Base-by-base conservation (phyloP, 2,329 filamentous ascomycete genomes). In the Verticillium klebahnii region DNA sequence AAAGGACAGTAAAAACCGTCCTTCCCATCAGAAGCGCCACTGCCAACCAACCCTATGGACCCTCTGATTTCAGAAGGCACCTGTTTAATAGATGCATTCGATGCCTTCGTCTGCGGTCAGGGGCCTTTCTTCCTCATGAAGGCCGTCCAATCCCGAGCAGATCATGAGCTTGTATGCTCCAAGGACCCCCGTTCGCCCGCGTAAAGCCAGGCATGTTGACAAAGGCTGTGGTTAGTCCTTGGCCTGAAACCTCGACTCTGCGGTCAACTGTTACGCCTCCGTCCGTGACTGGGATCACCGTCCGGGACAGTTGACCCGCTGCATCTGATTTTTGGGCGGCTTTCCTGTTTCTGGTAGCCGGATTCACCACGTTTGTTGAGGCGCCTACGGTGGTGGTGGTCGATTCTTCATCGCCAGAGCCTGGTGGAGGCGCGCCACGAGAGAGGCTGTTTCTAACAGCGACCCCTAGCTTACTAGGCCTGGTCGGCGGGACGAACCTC, bases 91-190 rank as follows among this genome's bases (percentile, higher is more conserved):
- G 34, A 14, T 36, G 34, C 40, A 8, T 50, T 50, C 40, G 17
- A 50, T 23, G 2, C 19, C 23, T 34, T 29, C 29, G 29, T 29
- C 29, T 5, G 29, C 29, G 17, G 9, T 34, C 15, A 11, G 11
- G 25, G 5, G 23, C 15, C 6, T 29, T 11, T 11, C 25, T 11
- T 25, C 23, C 36, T 25, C 11, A 39, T 23, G 56, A 39, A 8
- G 58, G 58, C 58, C 58, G 29, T 17, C 50, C 58, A 23, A 59
- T 54, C 40, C 84, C 86, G 64, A 91, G 83, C 56, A 91, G 69
- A 70, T 91, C 89, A 66, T 85, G 80, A 0, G 89, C 88, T 69
- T 91, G 88, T 29, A 80, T 82, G 67, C 87, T 90, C 89, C 89
- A 91, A 0, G 89, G 84, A 2, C 88, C 88, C 17, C 83, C 77